Base-by-base conservation (phyloP, 805 yeast species). In the Teunomyces panamensis region DNA sequence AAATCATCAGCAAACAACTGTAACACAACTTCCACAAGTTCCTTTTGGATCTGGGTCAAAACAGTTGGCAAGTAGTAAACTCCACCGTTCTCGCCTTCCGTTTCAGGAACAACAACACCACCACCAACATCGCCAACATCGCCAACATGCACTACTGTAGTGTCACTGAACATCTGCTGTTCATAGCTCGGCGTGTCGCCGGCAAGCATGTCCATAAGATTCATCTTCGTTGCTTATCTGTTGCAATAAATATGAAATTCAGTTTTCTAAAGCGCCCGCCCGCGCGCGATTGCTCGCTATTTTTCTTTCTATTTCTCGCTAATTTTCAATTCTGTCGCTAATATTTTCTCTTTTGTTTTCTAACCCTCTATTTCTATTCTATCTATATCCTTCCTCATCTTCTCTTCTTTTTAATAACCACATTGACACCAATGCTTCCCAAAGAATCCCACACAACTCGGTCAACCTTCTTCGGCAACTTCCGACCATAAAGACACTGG, bases 401-500 rank as follows among this genome's bases (percentile, higher is more conserved):
- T 4, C 62, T 57, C 49, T 65, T 68, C 57, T 65, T 70, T 59
- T 69, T 71, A n/a, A 72, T 49, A 1, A 63, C 71, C 44, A 59
- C 70, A 52, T 59, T 67, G 4, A 72, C 54, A 2, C 80, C 81
- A 9, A 77, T 65, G 37, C 69, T 71, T 32, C 77, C 77, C 9
- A 87, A 87, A 63, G 95, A 87, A 37, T 80, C 78, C 98, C 98
- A 94, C 1, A 92, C 83, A 27, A 75, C 77, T 4, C 78, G 80
- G 35, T 79, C 83, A 5, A 94, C 79, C 33, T 67, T 67, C 49
- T 79, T 76, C 0, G 99, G 98, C 43, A 94, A 69, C 63, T 94
- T 94, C 34, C 96, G 75, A 0, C 99, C 99, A 62, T 92, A 94
- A 10, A 94, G 73, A 61, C 97, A 88, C 67, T 94, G 99, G 64